Evolutionary conservation across 192 early-diverging fungal species (phyloP).

Genomic region (Geranomyces michiganensis): DNA sequence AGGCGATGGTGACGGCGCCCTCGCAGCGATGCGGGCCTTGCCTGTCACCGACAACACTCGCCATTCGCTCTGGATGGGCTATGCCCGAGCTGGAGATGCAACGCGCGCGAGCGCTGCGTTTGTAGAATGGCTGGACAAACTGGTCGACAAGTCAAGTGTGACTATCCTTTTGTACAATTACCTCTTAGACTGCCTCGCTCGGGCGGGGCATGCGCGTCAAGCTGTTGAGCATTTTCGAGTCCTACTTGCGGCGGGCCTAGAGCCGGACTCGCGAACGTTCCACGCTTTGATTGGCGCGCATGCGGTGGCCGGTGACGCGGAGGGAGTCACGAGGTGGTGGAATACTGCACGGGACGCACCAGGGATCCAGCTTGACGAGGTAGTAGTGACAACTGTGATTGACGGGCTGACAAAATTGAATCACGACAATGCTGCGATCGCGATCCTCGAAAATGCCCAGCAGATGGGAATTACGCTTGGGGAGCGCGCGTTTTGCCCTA

Average conservation of each 20-base stretch:
- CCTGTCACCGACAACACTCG: neutral
- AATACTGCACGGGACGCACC: neutral
- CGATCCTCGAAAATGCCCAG: neutral
- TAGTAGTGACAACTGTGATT: neutral
- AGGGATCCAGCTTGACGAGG: neutral
- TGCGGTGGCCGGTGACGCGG: slow-evolving; percentile 16
- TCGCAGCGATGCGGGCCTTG: neutral
- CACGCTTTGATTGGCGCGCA: slow-evolving; percentile 9
- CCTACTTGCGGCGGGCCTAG: neutral
- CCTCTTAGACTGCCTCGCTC: slow-evolving; percentile 1
- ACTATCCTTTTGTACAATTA: neutral
- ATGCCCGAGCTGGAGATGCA: slow-evolving; percentile 10
- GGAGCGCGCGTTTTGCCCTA: slow-evolving; percentile 3
- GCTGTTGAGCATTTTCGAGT: neutral
- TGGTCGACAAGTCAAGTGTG: neutral
- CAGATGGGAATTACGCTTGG: slow-evolving; percentile 5
- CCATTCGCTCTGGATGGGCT: slow-evolving; percentile 21
- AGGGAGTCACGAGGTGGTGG: slow-evolving; percentile 10
- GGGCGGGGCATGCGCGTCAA: slow-evolving; percentile 4
- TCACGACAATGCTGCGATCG: neutral
- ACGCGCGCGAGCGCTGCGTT: neutral
- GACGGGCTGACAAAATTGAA: neutral
- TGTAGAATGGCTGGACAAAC: neutral
- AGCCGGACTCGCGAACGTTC: slow-evolving; percentile 10
- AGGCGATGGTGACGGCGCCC: neutral